Base-by-base conservation (phyloP, 805 yeast genomes). In the Cyberlindnera mississippiensis region DNA sequence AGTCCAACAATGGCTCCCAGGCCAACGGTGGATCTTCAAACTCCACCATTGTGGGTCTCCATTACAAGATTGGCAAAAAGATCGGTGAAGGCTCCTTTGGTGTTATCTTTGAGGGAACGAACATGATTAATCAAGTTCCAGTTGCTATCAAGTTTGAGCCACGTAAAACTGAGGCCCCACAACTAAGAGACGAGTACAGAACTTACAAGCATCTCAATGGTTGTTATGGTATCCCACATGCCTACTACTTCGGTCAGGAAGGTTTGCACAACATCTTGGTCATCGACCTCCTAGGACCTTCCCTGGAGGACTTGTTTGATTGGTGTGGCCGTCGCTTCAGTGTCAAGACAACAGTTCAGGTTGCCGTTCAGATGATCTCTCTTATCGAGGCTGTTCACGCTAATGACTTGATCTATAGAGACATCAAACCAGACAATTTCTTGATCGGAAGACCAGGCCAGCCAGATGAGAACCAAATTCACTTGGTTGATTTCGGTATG, bases 41-140 rank as follows among this genome's bases (percentile, higher is more conserved):
- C 41, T 48, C 55, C 15, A 53, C 69, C 41, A 67, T 69, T 14
- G 72, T 71, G 24, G 76, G 76, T 12, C 58, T 71, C 32, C 95
- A 85, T 61, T 85, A 82, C 63, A 82, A 82, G 51, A 77, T 84
- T 43, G 93, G 91, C 9, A 83, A 84, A 56, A 85, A 85, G 62
- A 85, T 85, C 41, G 95, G 95, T 28, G 93, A 85, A 59, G 95
- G 95, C 2, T 84, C 93, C 0, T 85, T 85, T 67, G 95, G 95
- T 28, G 84, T 85, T 8, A 81, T 85, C 40, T 85, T 85, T 61
- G 89, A 85, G 65, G 95, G 95, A 31, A 76, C 79, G 42, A 86
- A 85, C 57, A 66, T 85, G 47, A 66, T 85, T 46, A 76, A 83
- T 49, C 78, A 80, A 36, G 51, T 58, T 4, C 70, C 67, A 3